Evolutionary conservation across 2,329 filamentous ascomycete species (phyloP), one percentile per base, ranked within the genome.

Genomic region (Botrytis fabae): DNA sequence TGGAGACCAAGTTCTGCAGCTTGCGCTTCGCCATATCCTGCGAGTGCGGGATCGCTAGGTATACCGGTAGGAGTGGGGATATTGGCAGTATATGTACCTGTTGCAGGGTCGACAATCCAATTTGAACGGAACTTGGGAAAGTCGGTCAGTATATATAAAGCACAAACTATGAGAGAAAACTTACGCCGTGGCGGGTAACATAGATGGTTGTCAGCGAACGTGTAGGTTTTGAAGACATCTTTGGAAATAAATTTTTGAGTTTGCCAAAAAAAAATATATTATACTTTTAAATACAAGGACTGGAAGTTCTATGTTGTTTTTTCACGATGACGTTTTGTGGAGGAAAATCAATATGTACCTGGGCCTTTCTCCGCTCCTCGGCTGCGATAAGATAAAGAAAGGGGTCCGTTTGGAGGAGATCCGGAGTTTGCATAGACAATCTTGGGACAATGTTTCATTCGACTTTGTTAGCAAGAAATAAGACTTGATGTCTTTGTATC

Each of bases 61-160:
- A 97, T 94, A 70, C 93, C 93, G 9, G 96, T 98, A 0, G 96
- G 95, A 54, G 93, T 94, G 60, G 87, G 89, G 76, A 96, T 89
- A 73, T 86, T 86, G 38, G 92, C 85, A 71, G 87, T 88, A 85
- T 98, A 98, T 78, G 86, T 87, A 70, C 96, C 95, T 54, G 93
- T 95, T 75, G 87, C 84, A 63, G 90, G 89, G 83, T 98, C 91
- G 74, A 98, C 93, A 61, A 89, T 89, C 94, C 95, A 98, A 81
- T 92, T 94, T 76, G 93, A 91, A 75, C 96, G 94, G 83, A 97
- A 97, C 95, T 97, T 82, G 51, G 59, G 51, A 70, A 74, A 63
- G 73, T 77, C 72, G 61, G 73, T 77, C 72, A 75, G 60, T 70
- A 72, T 28, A n/a, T 60, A 16, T 66, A 44, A 42, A 59, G 72